Evolutionary conservation across 1,139 yeast species (phyloP).

Genomic region (Pichia sp.): DNA sequence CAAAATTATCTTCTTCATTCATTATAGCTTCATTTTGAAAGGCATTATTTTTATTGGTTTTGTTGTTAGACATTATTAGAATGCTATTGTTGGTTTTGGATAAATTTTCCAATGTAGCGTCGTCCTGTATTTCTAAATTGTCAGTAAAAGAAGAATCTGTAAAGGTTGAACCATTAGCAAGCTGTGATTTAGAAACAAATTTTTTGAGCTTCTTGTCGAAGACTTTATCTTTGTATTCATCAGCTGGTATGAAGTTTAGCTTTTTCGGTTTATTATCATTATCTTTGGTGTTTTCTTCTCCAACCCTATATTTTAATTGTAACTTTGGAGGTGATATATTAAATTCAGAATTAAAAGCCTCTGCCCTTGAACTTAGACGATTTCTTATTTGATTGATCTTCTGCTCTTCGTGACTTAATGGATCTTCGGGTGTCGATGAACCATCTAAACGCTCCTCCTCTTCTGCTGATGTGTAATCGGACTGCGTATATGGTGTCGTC

Average conservation of each 20-base stretch:
- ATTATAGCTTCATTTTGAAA: no score
- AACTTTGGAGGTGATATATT: constrained; percentile 10
- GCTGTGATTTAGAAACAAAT: constrained; percentile 22
- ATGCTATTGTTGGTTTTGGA: constrained; percentile 4
- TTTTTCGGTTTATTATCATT: constrained; percentile 16
- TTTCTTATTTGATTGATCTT: constrained; percentile 2
- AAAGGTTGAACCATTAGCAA: neutral
- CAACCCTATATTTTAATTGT: constrained; percentile 1
- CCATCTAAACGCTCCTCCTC: constrained; percentile 6
- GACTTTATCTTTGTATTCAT: constrained; percentile 26
- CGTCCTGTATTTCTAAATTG: neutral
- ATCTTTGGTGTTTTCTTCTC: neutral
- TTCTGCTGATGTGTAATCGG: constrained; percentile 27
- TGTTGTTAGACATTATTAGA: neutral
- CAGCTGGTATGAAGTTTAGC: constrained; percentile 28
- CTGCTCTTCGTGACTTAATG: neutral
- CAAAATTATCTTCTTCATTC: neutral
- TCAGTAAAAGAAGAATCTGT: constrained; percentile 7
- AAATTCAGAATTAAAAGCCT: constrained; percentile 6
- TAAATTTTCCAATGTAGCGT: constrained; percentile 2
- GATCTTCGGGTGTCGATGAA: neutral
- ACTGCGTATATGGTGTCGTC: constrained; percentile 9
- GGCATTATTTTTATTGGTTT: no score
- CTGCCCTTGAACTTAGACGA: constrained; percentile 4
- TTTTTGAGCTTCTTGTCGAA: constrained; percentile 25